Evolutionary conservation across 2,329 filamentous ascomycete species (phyloP), one percentile per base, ranked within the genome.

Genomic region (Cercospora nicotianae): DNA sequence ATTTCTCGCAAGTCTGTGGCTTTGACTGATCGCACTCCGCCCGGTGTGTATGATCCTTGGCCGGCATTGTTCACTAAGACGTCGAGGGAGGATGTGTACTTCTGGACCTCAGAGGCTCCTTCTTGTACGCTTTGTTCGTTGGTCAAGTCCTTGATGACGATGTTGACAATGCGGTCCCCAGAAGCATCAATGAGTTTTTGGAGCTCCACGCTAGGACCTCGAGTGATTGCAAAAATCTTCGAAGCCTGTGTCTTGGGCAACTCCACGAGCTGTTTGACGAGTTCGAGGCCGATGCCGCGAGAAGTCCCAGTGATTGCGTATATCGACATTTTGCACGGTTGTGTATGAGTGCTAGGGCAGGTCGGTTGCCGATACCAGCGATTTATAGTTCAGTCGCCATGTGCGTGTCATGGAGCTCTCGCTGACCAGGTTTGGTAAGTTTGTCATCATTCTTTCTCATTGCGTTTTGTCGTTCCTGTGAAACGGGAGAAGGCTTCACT

Each of bases 251-350:
- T 69, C 72, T 48, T 62, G 75, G 69, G 72, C 63, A 72, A 60
- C 73, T 74, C 67, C 6, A 74, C 70, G 18, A 81, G 75, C 53
- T 79, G 71, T 18, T 73, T 72, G 23, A 76, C 76, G 28, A 79
- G 73, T 53, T 77, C 79, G 28, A 79, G 73, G 39, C 79, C 79
- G 9, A 81, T 73, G 62, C 80, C 80, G 36, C 77, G 69, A 12
- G 77, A 75, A 6, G 77, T 71, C 28, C 79, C 79, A 18, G 79
- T 67, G 51, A 42, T 67, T 66, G 18, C 13, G 39, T 48, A 62
- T n/a, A 23, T 59, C 12, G 23, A 57, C 28, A 20, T 51, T n/a
- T 6, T 31, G 6, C 3, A 3, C 16, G 8, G 12, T 23, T 51
- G 45, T 5, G 9, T 20, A 13, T 51, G 9, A 20, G 45, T 18